Base-by-base conservation (phyloP, 306 rosid genomes). In the Rosa lucieae region DNA sequence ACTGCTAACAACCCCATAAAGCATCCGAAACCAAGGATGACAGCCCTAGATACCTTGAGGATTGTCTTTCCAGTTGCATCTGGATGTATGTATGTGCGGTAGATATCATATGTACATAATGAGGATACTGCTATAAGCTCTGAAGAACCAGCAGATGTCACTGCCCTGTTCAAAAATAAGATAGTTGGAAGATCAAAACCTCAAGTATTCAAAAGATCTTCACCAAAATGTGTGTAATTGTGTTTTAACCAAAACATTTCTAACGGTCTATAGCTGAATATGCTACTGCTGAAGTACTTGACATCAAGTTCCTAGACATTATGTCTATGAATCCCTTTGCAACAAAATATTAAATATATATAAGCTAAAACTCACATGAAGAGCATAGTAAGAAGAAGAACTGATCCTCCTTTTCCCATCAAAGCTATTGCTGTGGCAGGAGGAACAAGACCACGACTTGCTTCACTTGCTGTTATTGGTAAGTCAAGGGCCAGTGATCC, bases 401-500 rank as follows among this genome's bases (percentile, higher is more conserved):
- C 62, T 9, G 98, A 92, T 74, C 98, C 97, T 77, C 90, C 97
- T 85, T 91, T 89, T 35, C 98, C 98, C 97, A 92, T 92, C 89
- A 94, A 86, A 76, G 97, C 97, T 79, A 94, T 89, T 10, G 98
- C 97, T 14, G 97, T 91, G 53, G 98, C 98, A 11, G 97, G 94
- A n/a, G 97, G 97, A 77, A 92, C 98, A 44, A 92, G 94, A 76
- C 98, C 97, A 1, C 82, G 92, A 73, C 93, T 86, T 37, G 98
- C 97, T 76, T 94, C 98, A 2, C 88, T 86, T 76, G 80, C 85
- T 8, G 87, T 91, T 73, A 92, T 77, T 12, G 98, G 97, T 58
- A 94, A 83, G 86, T 94, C 94, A 78, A 94, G 97, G 56, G 98
- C 98, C n/a, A 94, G 52, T 15, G 98, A 97, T 79, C 98, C 98